phyloP scores from a whole-genome alignment of 2,329 filamentous ascomycete genomes.

The Ascochyta viciae-villosae region DNA sequence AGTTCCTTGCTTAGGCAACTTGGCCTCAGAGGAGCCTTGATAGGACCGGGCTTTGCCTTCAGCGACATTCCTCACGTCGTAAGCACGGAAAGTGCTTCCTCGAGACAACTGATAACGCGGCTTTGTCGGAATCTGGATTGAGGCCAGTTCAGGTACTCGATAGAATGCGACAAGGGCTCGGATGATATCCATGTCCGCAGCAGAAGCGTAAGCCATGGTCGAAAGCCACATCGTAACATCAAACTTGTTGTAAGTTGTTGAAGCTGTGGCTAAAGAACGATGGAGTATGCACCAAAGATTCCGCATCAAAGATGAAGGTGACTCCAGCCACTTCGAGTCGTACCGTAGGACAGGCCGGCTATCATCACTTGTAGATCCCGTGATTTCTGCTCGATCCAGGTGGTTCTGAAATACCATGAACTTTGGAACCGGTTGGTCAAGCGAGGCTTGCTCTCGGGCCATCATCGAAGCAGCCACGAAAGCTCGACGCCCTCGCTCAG shows the following conservation, averaged over 20 bases:
- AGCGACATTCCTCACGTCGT: slow-evolving; percentile 4
- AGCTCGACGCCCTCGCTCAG: slow-evolving; percentile 18
- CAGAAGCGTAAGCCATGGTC: slow-evolving; percentile 31
- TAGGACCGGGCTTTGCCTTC: slow-evolving; percentile 3
- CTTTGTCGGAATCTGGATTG: slow-evolving; percentile 16
- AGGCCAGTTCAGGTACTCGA: slow-evolving; percentile 8
- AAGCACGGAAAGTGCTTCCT: slow-evolving; percentile 11
- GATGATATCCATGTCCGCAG: slow-evolving; percentile 31
- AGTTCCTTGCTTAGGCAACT: slow-evolving; percentile 11
- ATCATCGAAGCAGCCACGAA: slow-evolving; percentile 26
- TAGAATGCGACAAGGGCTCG: slow-evolving; percentile 34
- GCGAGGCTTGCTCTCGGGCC: slow-evolving; percentile 17
- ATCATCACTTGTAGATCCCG: slow-evolving; percentile 1
- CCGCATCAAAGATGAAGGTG: slow-evolving; percentile 12
- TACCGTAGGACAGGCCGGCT: slow-evolving; percentile 20
- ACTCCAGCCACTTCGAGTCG: slow-evolving; percentile 31
- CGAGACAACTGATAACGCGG: slow-evolving; percentile 11
- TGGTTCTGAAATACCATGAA: slow-evolving; percentile 18
- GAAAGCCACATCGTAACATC: slow-evolving; percentile 36
- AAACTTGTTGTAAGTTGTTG: slow-evolving; percentile 21
- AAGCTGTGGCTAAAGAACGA: slow-evolving; percentile 2
- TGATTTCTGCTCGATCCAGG: slow-evolving; percentile 9
- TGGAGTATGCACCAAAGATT: slow-evolving; percentile 36
- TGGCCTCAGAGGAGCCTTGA: slow-evolving; percentile 20
- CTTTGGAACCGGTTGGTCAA: slow-evolving; percentile 16